A percentile compares a stretch with the other conserved stretches of the same genome.
Conservation (phyloP, 805 yeast genomes). For the Maudiozyma barnettii region DNA sequence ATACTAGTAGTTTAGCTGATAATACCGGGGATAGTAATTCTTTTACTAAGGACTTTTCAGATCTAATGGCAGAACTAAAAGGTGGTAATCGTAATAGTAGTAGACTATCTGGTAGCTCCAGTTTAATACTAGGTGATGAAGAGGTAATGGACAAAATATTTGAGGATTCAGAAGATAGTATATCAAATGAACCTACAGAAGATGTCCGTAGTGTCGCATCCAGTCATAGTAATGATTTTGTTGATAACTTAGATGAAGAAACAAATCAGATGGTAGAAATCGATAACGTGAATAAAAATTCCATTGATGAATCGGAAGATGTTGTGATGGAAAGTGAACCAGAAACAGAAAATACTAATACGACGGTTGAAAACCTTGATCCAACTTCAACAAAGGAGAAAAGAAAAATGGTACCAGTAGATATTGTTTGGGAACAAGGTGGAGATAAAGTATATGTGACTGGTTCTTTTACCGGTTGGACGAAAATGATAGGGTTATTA, state of each 20-base stretch:
- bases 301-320: neutral
- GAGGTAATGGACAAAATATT: neutral
- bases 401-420: constrained; percentile 38
- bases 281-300: neutral
- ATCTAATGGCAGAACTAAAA: neutral
- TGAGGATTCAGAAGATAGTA: neutral
- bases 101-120: neutral
- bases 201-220: neutral
- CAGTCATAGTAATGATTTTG: neutral
- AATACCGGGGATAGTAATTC: neutral
- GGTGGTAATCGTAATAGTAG: neutral
- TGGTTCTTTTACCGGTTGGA: constrained; percentile 96
- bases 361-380: neutral
- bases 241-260: neutral
- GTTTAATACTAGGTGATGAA: constrained; percentile 1
- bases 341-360: neutral
- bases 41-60: constrained; percentile 1
- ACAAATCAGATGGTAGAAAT: neutral
- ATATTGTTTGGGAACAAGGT: constrained; percentile 90
- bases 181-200: neutral
- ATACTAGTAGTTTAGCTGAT: neutral
- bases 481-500: constrained; percentile 85
- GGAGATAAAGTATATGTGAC: constrained; percentile 91
- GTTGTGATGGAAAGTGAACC: neutral
- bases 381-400: neutral